Evolutionary conservation across 768 basidiomycete species (phyloP).

Genomic region (Boletales sp.): DNA sequence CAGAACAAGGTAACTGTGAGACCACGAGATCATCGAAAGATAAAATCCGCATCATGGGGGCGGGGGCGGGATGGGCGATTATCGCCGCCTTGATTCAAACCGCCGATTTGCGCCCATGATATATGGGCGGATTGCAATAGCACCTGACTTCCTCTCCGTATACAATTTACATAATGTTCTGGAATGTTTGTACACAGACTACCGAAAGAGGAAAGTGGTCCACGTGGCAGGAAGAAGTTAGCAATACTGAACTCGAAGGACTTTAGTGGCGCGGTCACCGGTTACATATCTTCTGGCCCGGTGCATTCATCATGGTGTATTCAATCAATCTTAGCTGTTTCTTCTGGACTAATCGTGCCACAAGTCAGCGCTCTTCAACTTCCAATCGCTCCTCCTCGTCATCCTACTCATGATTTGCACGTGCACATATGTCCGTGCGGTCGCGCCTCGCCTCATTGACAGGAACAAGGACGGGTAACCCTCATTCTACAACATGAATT

Average conservation of each 20-base stretch:
- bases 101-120: background rate
- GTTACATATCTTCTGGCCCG: background rate
- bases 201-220: too few species aligned
- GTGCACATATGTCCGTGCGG: constrained; percentile 90
- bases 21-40: background rate
- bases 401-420: constrained; percentile 94
- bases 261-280: too few species aligned
- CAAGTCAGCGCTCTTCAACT: constrained; percentile 96
- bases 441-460: constrained; percentile 87
- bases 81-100: background rate
- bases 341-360: constrained; percentile 1
- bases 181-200: too few species aligned
- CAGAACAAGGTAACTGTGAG: background rate
- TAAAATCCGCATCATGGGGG: background rate
- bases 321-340: too few species aligned
- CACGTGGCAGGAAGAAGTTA: too few species aligned
- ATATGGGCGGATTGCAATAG: background rate
- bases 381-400: constrained; percentile 91
- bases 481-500: background rate
- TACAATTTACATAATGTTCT: too few species aligned
- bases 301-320: constrained; percentile 12
- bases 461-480: constrained; percentile 90
- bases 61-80: background rate
- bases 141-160: background rate
- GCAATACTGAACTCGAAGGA: too few species aligned